Conservation (phyloP, 208 protist genomes). For the Strigomonas culicis region DNA sequence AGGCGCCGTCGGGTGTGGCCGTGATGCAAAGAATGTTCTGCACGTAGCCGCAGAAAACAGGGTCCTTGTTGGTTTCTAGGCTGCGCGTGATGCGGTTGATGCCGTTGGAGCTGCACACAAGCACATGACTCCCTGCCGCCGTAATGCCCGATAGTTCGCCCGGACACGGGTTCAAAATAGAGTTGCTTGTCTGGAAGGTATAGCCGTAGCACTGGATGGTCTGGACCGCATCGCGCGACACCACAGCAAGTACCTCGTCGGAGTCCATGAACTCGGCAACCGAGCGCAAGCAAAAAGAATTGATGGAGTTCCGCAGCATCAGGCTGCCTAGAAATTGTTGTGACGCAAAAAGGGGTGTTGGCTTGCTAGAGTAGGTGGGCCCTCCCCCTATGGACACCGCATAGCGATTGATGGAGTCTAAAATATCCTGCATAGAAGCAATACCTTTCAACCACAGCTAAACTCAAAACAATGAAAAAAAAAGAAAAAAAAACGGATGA, state of each 20-base stretch:
- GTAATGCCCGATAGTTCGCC: constrained; percentile 60
- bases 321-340: constrained; percentile 53
- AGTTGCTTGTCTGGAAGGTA: constrained; percentile 25
- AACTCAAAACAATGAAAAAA: constrained; percentile 9
- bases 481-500: background rate
- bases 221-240: constrained; percentile 63
- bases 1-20: constrained; percentile 52
- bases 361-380: constrained; percentile 21
- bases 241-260: constrained; percentile 47
- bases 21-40: constrained; percentile 66
- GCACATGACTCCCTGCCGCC: constrained; percentile 19
- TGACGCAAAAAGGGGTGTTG: constrained; percentile 29
- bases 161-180: constrained; percentile 21
- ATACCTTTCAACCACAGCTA: constrained; percentile 4
- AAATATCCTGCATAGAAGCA: constrained; percentile 58
- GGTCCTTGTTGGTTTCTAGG: constrained; percentile 16
- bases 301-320: constrained; percentile 26
- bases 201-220: constrained; percentile 51
- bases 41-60: constrained; percentile 23
- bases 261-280: constrained; percentile 63
- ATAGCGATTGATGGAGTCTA: constrained; percentile 61
- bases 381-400: constrained; percentile 27
- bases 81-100: constrained; percentile 14
- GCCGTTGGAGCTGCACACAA: constrained; percentile 28
- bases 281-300: constrained; percentile 40